Evolutionary conservation across 2,329 filamentous ascomycete genomes (phyloP), one percentile per base, ranked within the genome.

Genomic region (Cercospora janseana): DNA sequence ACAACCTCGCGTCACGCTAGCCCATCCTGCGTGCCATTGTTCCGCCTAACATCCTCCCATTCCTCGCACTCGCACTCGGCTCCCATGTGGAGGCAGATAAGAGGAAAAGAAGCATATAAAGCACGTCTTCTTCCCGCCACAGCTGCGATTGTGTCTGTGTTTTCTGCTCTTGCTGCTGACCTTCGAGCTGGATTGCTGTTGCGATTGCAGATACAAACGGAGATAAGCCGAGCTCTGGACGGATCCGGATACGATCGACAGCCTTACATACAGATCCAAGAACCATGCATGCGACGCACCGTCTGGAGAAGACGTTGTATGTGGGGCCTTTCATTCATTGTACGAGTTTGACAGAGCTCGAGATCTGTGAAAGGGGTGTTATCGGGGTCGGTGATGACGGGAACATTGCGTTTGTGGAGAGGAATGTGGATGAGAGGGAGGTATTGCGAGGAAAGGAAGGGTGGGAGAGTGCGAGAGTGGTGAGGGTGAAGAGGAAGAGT

Each of bases 271-370:
- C n/a, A n/a, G n/a, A n/a, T n/a, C n/a, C n/a, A n/a, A n/a, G n/a
- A n/a, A n/a, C n/a, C n/a, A n/a, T n/a, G n/a, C n/a, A n/a, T n/a
- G n/a, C n/a, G n/a, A n/a, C n/a, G n/a, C n/a, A n/a, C n/a, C n/a
- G n/a, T n/a, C 49, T 63, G 4, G 52, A 61, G 16, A 67, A 63
- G 48, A 67, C 66, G 4, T 57, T 86, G 37, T 87, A 82, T 60
- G 55, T 76, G 15, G 84, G 84, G 9, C 75, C 79, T 0, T 86
- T 86, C 61, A 77, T 85, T 9, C 79, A 86, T 63, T 79, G 66
- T 63, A 72, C 64, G 61, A 75, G 64, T 16, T 67, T 73, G 44
- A 69, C 68, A 9, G 68, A 72, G 32, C 67, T 81, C n/a, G 76
- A 79, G 28, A 74, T 77, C 52, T 70, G 69, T 24, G 66, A 71